Evolutionary conservation across 1,139 yeast genomes (phyloP), one percentile per base, ranked within the genome.

Genomic region (Ogataea hybrid): DNA sequence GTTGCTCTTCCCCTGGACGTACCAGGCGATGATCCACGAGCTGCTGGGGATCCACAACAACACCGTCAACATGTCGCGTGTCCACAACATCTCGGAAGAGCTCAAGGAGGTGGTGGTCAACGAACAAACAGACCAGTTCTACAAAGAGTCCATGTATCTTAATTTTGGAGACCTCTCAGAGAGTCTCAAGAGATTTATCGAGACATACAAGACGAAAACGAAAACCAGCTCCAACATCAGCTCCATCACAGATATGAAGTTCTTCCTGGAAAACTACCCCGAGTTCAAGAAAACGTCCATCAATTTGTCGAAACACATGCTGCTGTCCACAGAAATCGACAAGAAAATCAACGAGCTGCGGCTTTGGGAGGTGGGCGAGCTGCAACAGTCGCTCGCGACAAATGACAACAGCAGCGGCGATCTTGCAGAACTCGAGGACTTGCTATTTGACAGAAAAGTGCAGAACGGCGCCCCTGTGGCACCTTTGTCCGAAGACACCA

Each of bases 21-120:
- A 89, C 63, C 97, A 92, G 59, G 87, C 97, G 2, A 92, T 94
- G 98, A 87, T 92, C 14, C 96, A 92, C 61, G 97, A 94, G 59
- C 73, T 88, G 27, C 69, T 92, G 30, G 95, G 92, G 1, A 85
- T 92, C 45, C 68, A 71, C 16, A 84, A 88, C 58, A 92, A 92
- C 54, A 75, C 92, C 5, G 96, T 88, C 3, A 82, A 80, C 49
- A 63, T 90, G 41, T 67, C 81, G 2, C 50, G 51, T 4, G 65
- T 72, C 7, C 68, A 70, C 1, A 75, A 69, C 23, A 68, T 73
- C 4, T 57, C 75, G 6, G 54, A 72, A 15, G 85, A 80, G 28
- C 62, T 80, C 44, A 64, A 70, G 37, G 83, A 81, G 44, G 77
- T 84, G 16, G 83, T 84, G 1, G 65, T 85, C 38, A 76, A 83